Percentiles rank a stretch among this genome's conserved stretches.
phyloP scores from a whole-genome alignment of 1,139 yeast species.

The Pichia sp. region DNA sequence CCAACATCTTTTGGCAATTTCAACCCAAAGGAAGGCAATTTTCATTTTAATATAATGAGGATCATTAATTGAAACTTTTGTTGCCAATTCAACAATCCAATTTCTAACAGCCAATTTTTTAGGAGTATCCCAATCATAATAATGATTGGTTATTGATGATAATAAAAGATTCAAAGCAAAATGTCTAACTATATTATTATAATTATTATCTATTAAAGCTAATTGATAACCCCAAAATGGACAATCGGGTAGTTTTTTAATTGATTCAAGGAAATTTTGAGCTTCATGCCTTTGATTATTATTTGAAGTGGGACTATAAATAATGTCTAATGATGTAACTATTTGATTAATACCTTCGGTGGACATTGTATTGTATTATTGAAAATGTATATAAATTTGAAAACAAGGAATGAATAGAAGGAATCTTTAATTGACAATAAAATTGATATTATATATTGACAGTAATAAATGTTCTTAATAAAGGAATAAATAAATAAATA shows the following conservation, averaged over 20 bases:
- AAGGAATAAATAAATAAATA: no score
- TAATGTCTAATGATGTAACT: conserved; percentile 67
- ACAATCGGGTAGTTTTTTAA: conserved; percentile 73
- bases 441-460: no score
- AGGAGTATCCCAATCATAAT: conserved; percentile 53
- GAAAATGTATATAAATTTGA: not conserved
- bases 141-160: conserved; percentile 53
- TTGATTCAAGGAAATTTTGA: conserved; percentile 65
- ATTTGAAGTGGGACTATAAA: conserved; percentile 66
- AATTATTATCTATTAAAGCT: conserved; percentile 55
- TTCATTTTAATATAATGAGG: conserved; percentile 91
- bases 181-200: conserved; percentile 73
- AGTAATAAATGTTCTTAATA: no score
- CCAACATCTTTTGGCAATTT: conserved; percentile 90
- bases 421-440: not conserved
- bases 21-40: conserved; percentile 85
- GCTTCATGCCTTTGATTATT: conserved; percentile 64
- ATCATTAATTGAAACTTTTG: conserved; percentile 52
- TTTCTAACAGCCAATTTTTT: conserved; percentile 64
- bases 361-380: conserved; percentile 57
- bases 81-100: conserved; percentile 79
- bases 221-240: conserved; percentile 92
- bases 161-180: conserved; percentile 82
- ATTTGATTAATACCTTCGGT: conserved; percentile 61
- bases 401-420: not conserved